These are phyloP conservation scores for Metschnikowia gelsemii DNA, from an alignment of 805 yeast species.

Conservation along the genomic window DNA sequence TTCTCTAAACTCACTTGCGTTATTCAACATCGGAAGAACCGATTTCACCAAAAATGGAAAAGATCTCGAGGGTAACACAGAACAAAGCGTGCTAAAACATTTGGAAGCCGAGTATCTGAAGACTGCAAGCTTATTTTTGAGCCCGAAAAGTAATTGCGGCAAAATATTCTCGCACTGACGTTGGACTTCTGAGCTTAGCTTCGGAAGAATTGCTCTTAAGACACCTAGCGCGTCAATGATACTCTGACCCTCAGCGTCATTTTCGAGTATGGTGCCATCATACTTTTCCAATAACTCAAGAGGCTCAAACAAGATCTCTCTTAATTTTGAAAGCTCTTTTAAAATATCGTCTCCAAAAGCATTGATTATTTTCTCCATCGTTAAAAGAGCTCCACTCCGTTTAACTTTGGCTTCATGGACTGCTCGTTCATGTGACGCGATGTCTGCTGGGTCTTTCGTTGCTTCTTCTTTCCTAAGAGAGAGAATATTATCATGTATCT, in stretches of 20 bases:
- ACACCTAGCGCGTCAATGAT: slow-evolving; percentile 86
- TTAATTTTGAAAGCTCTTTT: slow-evolving; percentile 62
- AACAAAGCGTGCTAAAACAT: slow-evolving; percentile 78
- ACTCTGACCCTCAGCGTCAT: slow-evolving; percentile 63
- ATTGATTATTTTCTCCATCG: slow-evolving; percentile 59
- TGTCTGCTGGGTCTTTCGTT: slow-evolving; percentile 57
- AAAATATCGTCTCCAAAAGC: slow-evolving; percentile 57
- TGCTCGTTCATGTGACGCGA: slow-evolving; percentile 58
- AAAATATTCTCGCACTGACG: slow-evolving; percentile 46
- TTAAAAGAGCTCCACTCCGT: slow-evolving; percentile 76
- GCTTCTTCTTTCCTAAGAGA: slow-evolving; percentile 81
- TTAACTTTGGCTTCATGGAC: slow-evolving; percentile 75
- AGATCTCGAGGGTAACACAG: slow-evolving; percentile 63
- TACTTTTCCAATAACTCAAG: slow-evolving; percentile 39
- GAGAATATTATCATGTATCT: slow-evolving; percentile 54
- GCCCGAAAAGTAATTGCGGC: slow-evolving; percentile 48
- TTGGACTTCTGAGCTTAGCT: slow-evolving; percentile 50
- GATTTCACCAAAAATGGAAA: slow-evolving; percentile 77
- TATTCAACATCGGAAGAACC: slow-evolving; percentile 76
- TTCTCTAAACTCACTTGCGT: slow-evolving; percentile 64
- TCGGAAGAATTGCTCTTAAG: slow-evolving; percentile 68
- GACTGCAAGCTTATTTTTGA: slow-evolving; percentile 74
- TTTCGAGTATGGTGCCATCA: slow-evolving; percentile 31
- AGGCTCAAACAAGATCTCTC: slow-evolving; percentile 64
- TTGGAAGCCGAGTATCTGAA: slow-evolving; percentile 88